Conservation (phyloP, 2,329 filamentous ascomycete species). For the Aspergillus piperis region DNA sequence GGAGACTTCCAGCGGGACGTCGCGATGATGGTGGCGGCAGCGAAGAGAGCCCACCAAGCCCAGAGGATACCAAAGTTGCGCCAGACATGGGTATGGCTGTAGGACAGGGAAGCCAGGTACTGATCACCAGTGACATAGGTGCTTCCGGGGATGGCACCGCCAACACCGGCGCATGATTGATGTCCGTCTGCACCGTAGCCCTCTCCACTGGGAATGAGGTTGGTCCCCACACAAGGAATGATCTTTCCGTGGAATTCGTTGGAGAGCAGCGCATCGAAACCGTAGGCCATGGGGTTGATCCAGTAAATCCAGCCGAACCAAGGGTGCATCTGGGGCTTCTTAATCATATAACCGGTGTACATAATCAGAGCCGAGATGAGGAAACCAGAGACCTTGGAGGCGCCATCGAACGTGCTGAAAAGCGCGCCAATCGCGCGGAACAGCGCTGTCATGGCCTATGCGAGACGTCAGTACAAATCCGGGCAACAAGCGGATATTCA, state of each 20-base stretch:
- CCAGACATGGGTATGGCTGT: slow-evolving; percentile 57
- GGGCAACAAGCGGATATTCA: background rate
- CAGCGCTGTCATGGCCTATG: slow-evolving; percentile 58
- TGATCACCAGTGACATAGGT: slow-evolving; percentile 58
- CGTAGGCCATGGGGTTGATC: slow-evolving; percentile 43
- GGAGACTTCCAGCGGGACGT: slow-evolving; percentile 60
- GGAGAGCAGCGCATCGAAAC: slow-evolving; percentile 40
- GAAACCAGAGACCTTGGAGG: slow-evolving; percentile 55
- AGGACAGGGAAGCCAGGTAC: slow-evolving; percentile 59
- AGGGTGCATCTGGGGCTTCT: slow-evolving; percentile 52
- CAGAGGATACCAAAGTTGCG: slow-evolving; percentile 64
- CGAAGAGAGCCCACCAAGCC: slow-evolving; percentile 64
- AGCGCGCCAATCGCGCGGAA: slow-evolving; percentile 60
- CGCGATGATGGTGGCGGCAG: slow-evolving; percentile 58
- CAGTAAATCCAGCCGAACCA: slow-evolving; percentile 54
- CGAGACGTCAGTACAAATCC: slow-evolving; percentile 14
- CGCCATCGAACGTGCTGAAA: slow-evolving; percentile 59
- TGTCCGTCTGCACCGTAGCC: slow-evolving; percentile 30
- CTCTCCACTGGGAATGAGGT: slow-evolving; percentile 38
- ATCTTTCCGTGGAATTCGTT: slow-evolving; percentile 40
- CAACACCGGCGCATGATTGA: slow-evolving; percentile 53
- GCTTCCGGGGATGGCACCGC: slow-evolving; percentile 55
- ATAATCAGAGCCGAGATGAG: slow-evolving; percentile 40
- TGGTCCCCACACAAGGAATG: slow-evolving; percentile 39
- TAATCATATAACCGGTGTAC: slow-evolving; percentile 49